Evolutionary conservation across 768 basidiomycete species (phyloP).

Genomic region (Coprinellus micaceus): DNA sequence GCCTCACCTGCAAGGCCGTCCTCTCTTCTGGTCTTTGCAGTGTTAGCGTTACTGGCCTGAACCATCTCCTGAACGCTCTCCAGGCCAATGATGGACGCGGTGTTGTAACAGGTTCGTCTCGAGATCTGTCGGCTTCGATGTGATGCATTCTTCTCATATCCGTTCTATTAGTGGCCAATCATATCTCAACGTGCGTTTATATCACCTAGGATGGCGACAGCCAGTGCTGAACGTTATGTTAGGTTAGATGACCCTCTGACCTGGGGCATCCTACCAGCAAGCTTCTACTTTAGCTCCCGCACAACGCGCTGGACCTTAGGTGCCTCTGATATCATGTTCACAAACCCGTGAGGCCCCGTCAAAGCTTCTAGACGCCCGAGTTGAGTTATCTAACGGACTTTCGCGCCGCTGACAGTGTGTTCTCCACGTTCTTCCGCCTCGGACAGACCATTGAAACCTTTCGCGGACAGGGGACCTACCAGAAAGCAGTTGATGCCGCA

Average conservation of each 20-base stretch:
- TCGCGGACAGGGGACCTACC: conserved; percentile 85
- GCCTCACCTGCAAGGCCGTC: conserved; percentile 76
- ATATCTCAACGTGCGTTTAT: conserved; percentile 79
- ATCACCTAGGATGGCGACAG: conserved; percentile 9
- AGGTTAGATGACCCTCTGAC: conserved; percentile 80
- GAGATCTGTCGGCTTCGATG: not conserved
- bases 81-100: conserved; percentile 51
- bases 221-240: conserved; percentile 9
- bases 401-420: conserved; percentile 51
- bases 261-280: conserved; percentile 82
- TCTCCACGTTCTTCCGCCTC: conserved; percentile 79
- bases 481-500: conserved; percentile 81
- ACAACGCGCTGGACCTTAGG: conserved; percentile 89
- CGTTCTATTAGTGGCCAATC: conserved; percentile 73
- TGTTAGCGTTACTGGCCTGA: conserved; percentile 68
- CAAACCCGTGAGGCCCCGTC: conserved; percentile 65
- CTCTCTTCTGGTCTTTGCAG: conserved; percentile 64
- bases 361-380: conserved; percentile 6
- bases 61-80: conserved; percentile 61
- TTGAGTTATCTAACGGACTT: conserved; percentile 7
- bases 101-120: conserved; percentile 63
- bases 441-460: conserved; percentile 94
- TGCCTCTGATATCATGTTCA: conserved; percentile 92
- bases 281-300: conserved; percentile 53
- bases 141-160: conserved; percentile 10